A percentile compares a stretch with the other conserved stretches of the same genome.
Evolutionary conservation across 495 filamentous ascomycete species (phyloP).

Genomic region (Talaromyces adpressus): DNA sequence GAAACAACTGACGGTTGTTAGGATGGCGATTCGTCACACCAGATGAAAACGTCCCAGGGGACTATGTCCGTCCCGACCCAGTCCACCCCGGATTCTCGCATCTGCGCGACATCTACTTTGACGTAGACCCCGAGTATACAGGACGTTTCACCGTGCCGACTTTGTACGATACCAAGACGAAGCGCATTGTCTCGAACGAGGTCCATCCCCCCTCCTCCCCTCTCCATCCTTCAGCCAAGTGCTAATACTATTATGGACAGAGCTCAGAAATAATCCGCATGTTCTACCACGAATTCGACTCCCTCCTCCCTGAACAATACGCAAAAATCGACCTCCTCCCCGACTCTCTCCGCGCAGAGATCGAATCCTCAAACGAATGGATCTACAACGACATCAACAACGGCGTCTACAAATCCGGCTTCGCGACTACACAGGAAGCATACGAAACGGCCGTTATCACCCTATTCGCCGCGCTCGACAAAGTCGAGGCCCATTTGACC

Average conservation of each 20-base stretch:
- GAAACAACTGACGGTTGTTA: no score
- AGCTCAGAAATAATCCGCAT: constrained; percentile 59
- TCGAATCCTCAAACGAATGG: constrained; percentile 76
- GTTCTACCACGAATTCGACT: constrained; percentile 70
- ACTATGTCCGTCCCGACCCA: constrained; percentile 46
- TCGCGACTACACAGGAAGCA: constrained; percentile 68
- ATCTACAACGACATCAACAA: constrained; percentile 82
- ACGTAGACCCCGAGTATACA: constrained; percentile 50
- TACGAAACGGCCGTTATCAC: constrained; percentile 61
- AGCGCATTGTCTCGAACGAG: constrained; percentile 51
- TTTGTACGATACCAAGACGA: constrained; percentile 56
- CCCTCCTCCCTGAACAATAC: constrained; percentile 49
- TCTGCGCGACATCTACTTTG: constrained; percentile 54
- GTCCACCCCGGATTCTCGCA: constrained; percentile 47
- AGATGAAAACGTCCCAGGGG: constrained; percentile 55
- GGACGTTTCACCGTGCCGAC: constrained; percentile 58
- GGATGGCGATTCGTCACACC: constrained; percentile 73
- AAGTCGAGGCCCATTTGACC: constrained; percentile 58
- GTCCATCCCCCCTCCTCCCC: constrained; percentile 15
- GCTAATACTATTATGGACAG: constrained; percentile 10
- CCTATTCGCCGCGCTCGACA: constrained; percentile 68
- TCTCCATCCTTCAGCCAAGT: not conserved
- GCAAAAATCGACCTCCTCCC: constrained; percentile 61
- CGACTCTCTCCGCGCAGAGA: constrained; percentile 45
- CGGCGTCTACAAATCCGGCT: constrained; percentile 74